phyloP scores from a whole-genome alignment of 352 stramenopile genomes.

The Pythium biforme region DNA sequence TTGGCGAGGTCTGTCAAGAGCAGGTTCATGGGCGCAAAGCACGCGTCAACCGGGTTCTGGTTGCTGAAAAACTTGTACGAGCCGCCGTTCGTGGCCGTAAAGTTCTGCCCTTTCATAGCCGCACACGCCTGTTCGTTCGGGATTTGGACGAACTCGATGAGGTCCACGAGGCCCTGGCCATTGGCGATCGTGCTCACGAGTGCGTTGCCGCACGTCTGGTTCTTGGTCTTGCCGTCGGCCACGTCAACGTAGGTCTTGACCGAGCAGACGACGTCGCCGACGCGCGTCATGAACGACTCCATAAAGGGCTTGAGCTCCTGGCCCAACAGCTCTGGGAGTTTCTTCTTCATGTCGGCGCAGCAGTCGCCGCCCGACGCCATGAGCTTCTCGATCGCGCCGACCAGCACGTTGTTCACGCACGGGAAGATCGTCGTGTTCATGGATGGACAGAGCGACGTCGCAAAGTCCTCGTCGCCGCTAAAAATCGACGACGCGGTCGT shows the following conservation, averaged over 20 bases:
- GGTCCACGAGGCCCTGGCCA: constrained; percentile 25
- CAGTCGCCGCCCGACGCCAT: constrained; percentile 31
- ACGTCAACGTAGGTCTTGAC: constrained; percentile 22
- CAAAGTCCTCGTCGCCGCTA: constrained; percentile 19
- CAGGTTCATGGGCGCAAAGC: constrained; percentile 38
- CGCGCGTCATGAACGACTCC: constrained; percentile 18
- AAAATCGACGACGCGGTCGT: neutral
- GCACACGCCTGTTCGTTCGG: constrained; percentile 33
- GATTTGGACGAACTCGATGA: constrained; percentile 34
- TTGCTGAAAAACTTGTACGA: constrained; percentile 32
- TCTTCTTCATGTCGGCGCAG: constrained; percentile 31
- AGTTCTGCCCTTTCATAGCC: constrained; percentile 35
- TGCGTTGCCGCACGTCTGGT: constrained; percentile 26
- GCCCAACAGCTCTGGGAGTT: constrained; percentile 30
- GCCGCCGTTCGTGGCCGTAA: constrained; percentile 27
- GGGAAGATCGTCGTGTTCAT: constrained; percentile 35
- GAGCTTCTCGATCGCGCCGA: constrained; percentile 28
- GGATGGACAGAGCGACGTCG: constrained; percentile 28
- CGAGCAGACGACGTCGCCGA: constrained; percentile 35
- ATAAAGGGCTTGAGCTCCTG: constrained; percentile 28
- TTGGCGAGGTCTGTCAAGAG: constrained; percentile 34
- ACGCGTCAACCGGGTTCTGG: constrained; percentile 30
- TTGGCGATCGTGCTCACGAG: constrained; percentile 20
- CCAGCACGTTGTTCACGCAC: constrained; percentile 34
- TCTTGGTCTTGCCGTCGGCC: constrained; percentile 19